A percentile compares a stretch with the other conserved stretches of the same genome.
Conservation (phyloP, 2,329 filamentous ascomycete species). For the Albifimbria verrucaria region DNA sequence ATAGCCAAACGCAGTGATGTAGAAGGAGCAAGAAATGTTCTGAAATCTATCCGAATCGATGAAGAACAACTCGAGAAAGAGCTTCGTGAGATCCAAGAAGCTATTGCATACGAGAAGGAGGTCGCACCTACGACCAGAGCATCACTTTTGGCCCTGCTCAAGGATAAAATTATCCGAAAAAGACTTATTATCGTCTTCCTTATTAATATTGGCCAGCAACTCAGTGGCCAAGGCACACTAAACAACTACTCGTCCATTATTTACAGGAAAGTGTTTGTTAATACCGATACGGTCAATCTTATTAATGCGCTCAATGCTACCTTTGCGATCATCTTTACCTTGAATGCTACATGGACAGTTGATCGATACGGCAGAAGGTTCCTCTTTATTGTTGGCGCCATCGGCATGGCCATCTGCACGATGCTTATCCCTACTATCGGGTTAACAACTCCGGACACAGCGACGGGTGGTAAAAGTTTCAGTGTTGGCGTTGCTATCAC, state of each 20-base stretch:
- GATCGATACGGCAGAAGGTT: slow-evolving; percentile 69
- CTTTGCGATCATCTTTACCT: slow-evolving; percentile 68
- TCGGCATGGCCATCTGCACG: slow-evolving; percentile 70
- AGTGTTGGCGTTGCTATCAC: slow-evolving; percentile 65
- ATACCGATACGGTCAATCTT: slow-evolving; percentile 57
- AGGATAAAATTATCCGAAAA: slow-evolving; percentile 65
- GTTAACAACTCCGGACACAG: slow-evolving; percentile 45
- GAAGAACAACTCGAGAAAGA: slow-evolving; percentile 67
- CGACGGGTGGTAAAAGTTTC: slow-evolving; percentile 50
- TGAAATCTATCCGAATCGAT: slow-evolving; percentile 59
- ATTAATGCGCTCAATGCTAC: slow-evolving; percentile 75
- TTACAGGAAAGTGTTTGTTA: slow-evolving; percentile 67
- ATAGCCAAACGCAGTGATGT: slow-evolving; percentile 59
- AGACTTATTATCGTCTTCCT: slow-evolving; percentile 62
- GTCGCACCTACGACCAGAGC: slow-evolving; percentile 51
- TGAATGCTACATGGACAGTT: slow-evolving; percentile 71
- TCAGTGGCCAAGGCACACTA: slow-evolving; percentile 69
- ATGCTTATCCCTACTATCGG: slow-evolving; percentile 51
- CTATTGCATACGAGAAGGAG: slow-evolving; percentile 70
- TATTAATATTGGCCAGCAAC: slow-evolving; percentile 68
- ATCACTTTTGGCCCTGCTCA: slow-evolving; percentile 62
- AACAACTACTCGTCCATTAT: slow-evolving; percentile 73
- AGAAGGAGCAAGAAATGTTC: slow-evolving; percentile 55
- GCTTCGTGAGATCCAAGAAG: slow-evolving; percentile 61
- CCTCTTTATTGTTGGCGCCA: slow-evolving; percentile 64